Conservation (phyloP, 768 basidiomycete species). For the Sarcodon aspratus region DNA sequence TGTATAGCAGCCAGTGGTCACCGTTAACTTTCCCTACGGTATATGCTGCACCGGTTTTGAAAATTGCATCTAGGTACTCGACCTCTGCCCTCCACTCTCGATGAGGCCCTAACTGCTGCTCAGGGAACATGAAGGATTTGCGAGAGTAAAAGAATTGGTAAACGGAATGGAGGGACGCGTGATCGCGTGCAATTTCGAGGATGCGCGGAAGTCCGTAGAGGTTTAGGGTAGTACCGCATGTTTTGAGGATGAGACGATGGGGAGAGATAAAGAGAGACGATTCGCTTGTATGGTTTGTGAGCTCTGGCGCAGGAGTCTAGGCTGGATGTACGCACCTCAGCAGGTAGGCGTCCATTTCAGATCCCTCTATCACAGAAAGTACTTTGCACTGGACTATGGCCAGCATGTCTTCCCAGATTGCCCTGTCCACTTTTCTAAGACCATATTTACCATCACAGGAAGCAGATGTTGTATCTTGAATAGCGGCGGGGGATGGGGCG, state of each 20-base stretch:
- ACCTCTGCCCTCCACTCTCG: constrained; percentile 91
- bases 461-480: constrained; percentile 31
- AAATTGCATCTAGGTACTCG: constrained; percentile 81
- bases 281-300: constrained; percentile 48
- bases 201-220: constrained; percentile 91
- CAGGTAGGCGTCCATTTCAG: constrained; percentile 91
- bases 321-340: constrained; percentile 55
- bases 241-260: constrained; percentile 95
- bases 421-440: constrained; percentile 61
- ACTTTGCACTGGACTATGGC: constrained; percentile 95
- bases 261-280: constrained; percentile 93
- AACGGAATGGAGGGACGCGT: constrained; percentile 58
- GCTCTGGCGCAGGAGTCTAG: constrained; percentile 3
- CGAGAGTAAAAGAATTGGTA: constrained; percentile 96
- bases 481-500: constrained; percentile 56
- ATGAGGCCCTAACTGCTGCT: constrained; percentile 88
- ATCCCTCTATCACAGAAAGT: constrained; percentile 78
- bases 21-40: constrained; percentile 97
- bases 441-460: constrained; percentile 42
- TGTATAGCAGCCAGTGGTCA: constrained; percentile 96
- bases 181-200: constrained; percentile 76
- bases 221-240: constrained; percentile 97
- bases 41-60: constrained; percentile 85
- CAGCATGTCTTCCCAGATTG: constrained; percentile 94
- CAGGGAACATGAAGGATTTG: constrained; percentile 99